Evolutionary conservation across 148 eudicot species (phyloP), one percentile per base, ranked within the genome.

Genomic region (Polygonum aviculare): DNA sequence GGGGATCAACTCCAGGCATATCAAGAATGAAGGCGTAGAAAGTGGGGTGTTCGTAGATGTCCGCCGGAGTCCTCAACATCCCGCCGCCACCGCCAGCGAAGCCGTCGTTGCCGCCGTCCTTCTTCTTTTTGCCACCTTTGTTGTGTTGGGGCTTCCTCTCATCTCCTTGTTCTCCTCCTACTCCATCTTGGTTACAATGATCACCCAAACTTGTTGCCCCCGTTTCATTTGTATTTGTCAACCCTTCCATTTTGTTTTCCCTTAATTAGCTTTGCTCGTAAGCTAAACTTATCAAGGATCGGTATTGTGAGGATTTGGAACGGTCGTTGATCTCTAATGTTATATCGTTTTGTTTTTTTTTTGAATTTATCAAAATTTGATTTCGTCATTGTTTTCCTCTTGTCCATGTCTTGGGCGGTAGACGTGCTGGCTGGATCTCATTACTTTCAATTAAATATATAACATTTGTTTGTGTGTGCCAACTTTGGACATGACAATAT

Each of bases 1-100:
- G 82, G 76, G 83, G 78, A 74, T 84, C 82, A 77, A 84, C 80
- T 55, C 84, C 86, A 74, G 86, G 86, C 86, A 84, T 84, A 72
- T 84, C 86, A 60, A 79, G 77, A 77, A 84, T 44, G 63, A 84
- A 81, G 55, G 84, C 77, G 47, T 67, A 67, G 45, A 7, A 84
- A 74, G 80, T 74, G 44, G 84, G 82, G 65, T 84, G 74, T 15
- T 84, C 86, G 73, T 69, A 84, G 11, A 84, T 77, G 78, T 84
- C 86, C 74, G 84, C 84, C 45, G 86, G 84, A 60, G 82, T 84
- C 51, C 86, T 81, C 76, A 84, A 45, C 54, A 67, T 81, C 39
- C 55, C 75, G 21, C 72, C 72, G 0, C 72, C 72, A 0, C 72
- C 72, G 35, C 59, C 50, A 18, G 33, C 59, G n/a, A 11, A 6